Percentiles rank a stretch among this genome's conserved stretches.
Conservation (phyloP, 1,139 yeast species). For the Scheffersomyces quercinus region DNA sequence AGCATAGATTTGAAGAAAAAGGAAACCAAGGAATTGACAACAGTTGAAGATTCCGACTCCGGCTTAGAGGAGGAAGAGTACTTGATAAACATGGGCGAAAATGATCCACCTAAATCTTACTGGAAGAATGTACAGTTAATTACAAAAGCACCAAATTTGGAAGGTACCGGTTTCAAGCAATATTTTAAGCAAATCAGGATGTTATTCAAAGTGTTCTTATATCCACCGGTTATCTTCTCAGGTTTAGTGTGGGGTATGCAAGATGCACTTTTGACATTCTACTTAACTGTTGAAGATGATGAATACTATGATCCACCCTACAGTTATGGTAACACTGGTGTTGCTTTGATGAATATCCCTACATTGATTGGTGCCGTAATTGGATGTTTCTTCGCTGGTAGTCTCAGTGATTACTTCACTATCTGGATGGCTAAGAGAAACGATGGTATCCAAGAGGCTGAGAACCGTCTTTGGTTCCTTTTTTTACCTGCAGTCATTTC, state of each 20-base stretch:
- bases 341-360: conserved; percentile 42
- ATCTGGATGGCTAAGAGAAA: conserved; percentile 40
- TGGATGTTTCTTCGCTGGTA: conserved; percentile 42
- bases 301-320: conserved; percentile 31
- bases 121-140: conserved; percentile 25
- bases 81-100: conserved; percentile 17
- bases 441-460: conserved; percentile 41
- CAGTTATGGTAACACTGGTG: conserved; percentile 27
- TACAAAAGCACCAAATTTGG: conserved; percentile 22
- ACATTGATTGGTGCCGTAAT: conserved; percentile 38
- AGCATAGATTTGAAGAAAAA: conserved; percentile 1
- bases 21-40: background rate
- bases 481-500: conserved; percentile 36
- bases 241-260: conserved; percentile 43
- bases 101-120: conserved; percentile 23
- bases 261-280: conserved; percentile 39
- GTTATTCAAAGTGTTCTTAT: conserved; percentile 31
- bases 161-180: conserved; percentile 26
- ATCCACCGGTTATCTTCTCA: conserved; percentile 36
- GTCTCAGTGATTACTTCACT: conserved; percentile 36
- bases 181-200: conserved; percentile 26
- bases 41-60: background rate
- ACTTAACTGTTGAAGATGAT: conserved; percentile 41
- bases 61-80: background rate
- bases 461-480: conserved; percentile 35